Base-by-base conservation (phyloP, 2,329 filamentous ascomycete genomes). In the Pestalotiopsis sp. region DNA sequence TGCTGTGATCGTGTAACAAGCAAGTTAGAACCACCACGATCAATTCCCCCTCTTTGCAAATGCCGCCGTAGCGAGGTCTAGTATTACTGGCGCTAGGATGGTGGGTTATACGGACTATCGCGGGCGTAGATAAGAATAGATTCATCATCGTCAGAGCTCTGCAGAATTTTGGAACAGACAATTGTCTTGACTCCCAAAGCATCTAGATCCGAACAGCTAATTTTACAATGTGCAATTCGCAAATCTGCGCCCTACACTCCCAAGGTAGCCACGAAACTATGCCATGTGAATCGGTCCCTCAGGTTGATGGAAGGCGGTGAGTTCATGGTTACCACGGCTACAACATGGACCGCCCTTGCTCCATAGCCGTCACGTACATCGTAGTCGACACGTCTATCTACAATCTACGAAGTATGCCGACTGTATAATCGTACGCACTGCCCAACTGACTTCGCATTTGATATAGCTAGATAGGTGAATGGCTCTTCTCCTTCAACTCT, bases 1-100 rank as follows among this genome's bases (percentile, higher is more conserved):
- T 36, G 14, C 25, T 38, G 14, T 36, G 14, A 38, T 62, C 59
- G 31, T 39, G 31, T 36, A 62, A 36, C 31, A 36, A 65, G 38
- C 62, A 39, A 65, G 62, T 49, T 38, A 36, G 41, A 65, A 52
- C 62, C 62, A n/a, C 62, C 27, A 52, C 45, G 45, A 27, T 31
- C 13, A 25, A 25, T 14, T 62, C 5, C 12, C 12, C 13, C 59
- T 20, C 59, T 39, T 31, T 31, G 38, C 11, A 36, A 62, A 12
- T 27, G n/a, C 27, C 12, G 13, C 56, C 17, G 20, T 59, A 52
- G 20, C 45, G 45, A n/a, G 20, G 17, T 52, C 20, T 52, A n/a
- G 45, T 52, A 52, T n/a, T 52, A 52, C 45, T 20, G 7, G 4
- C 45, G 14, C 45, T 52, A 52, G 6, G 14, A 52, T 9, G 17